phyloP scores from a whole-genome alignment of 768 basidiomycete species.

The Coprinellus micaceus region DNA sequence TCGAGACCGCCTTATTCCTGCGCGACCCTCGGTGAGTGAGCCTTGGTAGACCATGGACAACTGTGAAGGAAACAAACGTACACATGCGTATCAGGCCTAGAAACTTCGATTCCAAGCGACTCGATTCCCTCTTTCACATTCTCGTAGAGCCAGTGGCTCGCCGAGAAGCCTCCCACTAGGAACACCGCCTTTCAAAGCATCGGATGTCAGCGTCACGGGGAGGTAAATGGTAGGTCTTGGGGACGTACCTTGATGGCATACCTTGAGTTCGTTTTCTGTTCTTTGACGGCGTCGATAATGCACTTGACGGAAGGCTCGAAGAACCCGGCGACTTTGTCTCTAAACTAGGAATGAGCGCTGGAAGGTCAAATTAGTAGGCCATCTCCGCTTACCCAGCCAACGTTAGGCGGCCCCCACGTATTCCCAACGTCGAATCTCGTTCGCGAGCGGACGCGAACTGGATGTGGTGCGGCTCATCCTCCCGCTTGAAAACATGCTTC shows the following conservation, averaged over 20 bases:
- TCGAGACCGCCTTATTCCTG: slow-evolving; percentile 29
- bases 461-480: slow-evolving; percentile 37
- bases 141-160: slow-evolving; percentile 50
- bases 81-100: slow-evolving; percentile 53
- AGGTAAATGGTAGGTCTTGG: no score
- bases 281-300: slow-evolving; percentile 19
- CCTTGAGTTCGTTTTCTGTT: slow-evolving; percentile 11
- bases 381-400: slow-evolving; percentile 29
- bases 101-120: slow-evolving; percentile 35
- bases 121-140: slow-evolving; percentile 38
- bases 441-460: slow-evolving; percentile 38
- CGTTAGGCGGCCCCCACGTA: slow-evolving; percentile 42
- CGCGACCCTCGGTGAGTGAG: no score
- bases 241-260: slow-evolving; percentile 8
- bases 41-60: neutral
- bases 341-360: slow-evolving; percentile 5
- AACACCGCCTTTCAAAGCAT: slow-evolving; percentile 31
- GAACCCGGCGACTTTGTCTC: slow-evolving; percentile 19
- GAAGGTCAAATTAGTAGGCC: no score
- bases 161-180: slow-evolving; percentile 58
- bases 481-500: slow-evolving; percentile 37
- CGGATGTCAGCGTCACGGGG: no score
- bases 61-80: slow-evolving; percentile 18
- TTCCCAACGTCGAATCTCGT: slow-evolving; percentile 31
- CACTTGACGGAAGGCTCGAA: slow-evolving; percentile 26